These are phyloP conservation scores for Pestalotiopsis sp. DNA, from an alignment of 2,329 filamentous ascomycete genomes.

Conservation along the genomic window DNA sequence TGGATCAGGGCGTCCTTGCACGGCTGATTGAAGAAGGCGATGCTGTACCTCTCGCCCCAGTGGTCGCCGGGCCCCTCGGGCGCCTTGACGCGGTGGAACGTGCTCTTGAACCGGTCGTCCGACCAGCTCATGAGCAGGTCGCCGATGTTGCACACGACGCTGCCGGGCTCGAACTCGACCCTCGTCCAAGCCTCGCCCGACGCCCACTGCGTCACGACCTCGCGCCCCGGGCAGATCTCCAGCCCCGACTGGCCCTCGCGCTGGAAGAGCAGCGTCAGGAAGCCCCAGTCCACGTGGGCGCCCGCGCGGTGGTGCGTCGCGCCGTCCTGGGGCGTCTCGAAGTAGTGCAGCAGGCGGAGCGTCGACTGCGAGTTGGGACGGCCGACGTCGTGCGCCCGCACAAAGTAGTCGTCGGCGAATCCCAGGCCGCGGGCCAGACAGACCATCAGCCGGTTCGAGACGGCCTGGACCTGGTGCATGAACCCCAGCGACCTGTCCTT, in stretches of 20 bases:
- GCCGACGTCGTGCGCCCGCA: constrained; percentile 47
- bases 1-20: constrained; percentile 58
- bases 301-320: constrained; percentile 56
- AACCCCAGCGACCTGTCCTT: constrained; percentile 33
- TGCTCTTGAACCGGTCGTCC: constrained; percentile 67
- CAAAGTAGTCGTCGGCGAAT: constrained; percentile 56
- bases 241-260: constrained; percentile 58
- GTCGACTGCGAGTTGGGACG: constrained; percentile 53
- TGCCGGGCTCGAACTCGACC: constrained; percentile 50
- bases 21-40: constrained; percentile 67
- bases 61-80: constrained; percentile 53
- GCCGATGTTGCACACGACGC: constrained; percentile 64
- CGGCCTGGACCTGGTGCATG: constrained; percentile 52
- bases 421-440: constrained; percentile 58
- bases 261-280: constrained; percentile 63
- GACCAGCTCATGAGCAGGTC: constrained; percentile 66
- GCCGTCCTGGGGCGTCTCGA: constrained; percentile 39
- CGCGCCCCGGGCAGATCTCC: constrained; percentile 64
- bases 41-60: constrained; percentile 61
- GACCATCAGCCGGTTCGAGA: constrained; percentile 56
- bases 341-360: constrained; percentile 58
- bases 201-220: constrained; percentile 57
- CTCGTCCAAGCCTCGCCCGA: constrained; percentile 62
- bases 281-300: constrained; percentile 63
- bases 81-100: constrained; percentile 62